These are phyloP conservation scores for Juglanconis juglandina DNA, from an alignment of 2,329 filamentous ascomycete species.

Conservation along the genomic window DNA sequence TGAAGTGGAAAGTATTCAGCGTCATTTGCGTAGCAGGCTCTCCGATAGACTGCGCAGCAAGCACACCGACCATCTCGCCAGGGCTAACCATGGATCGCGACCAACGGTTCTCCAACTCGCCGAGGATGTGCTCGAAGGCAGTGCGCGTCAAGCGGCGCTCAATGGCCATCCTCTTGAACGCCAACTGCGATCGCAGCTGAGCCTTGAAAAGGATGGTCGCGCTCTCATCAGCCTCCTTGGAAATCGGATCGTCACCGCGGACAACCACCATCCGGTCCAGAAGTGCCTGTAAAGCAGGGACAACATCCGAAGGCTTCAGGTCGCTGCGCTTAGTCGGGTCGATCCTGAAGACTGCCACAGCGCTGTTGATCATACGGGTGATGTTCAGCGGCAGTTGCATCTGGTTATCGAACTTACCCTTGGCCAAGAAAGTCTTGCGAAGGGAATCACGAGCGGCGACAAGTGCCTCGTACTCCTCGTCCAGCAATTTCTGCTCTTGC, in stretches of 20 bases:
- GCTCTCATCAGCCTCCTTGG: slow-evolving; percentile 79
- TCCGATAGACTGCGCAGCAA: slow-evolving; percentile 97
- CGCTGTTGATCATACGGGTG: slow-evolving; percentile 82
- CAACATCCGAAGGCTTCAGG: slow-evolving; percentile 80
- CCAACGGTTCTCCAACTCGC: slow-evolving; percentile 87
- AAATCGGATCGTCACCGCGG: slow-evolving; percentile 78
- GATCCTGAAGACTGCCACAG: slow-evolving; percentile 86
- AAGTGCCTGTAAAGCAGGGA: slow-evolving; percentile 72
- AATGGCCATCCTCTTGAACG: slow-evolving; percentile 88
- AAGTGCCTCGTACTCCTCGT: slow-evolving; percentile 82
- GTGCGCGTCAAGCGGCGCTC: slow-evolving; percentile 83
- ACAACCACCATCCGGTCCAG: slow-evolving; percentile 79
- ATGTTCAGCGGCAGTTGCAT: slow-evolving; percentile 94
- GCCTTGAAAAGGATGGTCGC: slow-evolving; percentile 92
- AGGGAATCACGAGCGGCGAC: slow-evolving; percentile 70
- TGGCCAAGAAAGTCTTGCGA: slow-evolving; percentile 58
- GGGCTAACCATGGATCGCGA: slow-evolving; percentile 80
- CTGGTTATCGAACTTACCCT: slow-evolving; percentile 73
- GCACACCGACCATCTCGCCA: slow-evolving; percentile 97
- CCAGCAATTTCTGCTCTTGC: slow-evolving; percentile 80
- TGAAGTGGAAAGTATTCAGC: slow-evolving; percentile 98
- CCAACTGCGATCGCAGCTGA: slow-evolving; percentile 80
- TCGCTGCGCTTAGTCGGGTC: slow-evolving; percentile 84
- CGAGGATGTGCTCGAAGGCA: slow-evolving; percentile 87
- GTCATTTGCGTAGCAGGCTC: slow-evolving; percentile 99